Percentiles rank a stretch among this genome's conserved stretches.
Conservation (phyloP, 2,329 filamentous ascomycete genomes). For the Botryotinia narcissicola region DNA sequence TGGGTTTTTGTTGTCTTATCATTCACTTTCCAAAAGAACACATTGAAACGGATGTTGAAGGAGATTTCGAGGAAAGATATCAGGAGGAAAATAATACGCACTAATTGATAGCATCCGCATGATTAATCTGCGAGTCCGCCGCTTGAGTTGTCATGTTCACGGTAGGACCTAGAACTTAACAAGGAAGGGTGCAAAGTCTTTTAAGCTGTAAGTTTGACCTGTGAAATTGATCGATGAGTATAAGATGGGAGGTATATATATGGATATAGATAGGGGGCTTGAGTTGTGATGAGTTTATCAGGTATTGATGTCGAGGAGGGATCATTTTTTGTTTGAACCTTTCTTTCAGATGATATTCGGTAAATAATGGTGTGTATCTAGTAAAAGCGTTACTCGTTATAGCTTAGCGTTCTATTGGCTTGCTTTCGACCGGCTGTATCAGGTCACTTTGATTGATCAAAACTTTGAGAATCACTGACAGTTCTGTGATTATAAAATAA, state of each 20-base stretch:
- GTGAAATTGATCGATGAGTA: not conserved
- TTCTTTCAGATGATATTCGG: not conserved
- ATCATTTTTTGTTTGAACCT: slow-evolving; percentile 1
- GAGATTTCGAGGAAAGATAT: not conserved
- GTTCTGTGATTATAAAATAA: not conserved
- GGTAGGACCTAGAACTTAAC: not conserved
- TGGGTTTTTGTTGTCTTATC: not conserved
- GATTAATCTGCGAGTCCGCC: slow-evolving; percentile 17
- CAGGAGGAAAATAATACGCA: not conserved
- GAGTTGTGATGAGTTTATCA: not conserved
- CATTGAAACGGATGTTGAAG: not conserved
- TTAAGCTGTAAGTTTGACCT: too few species aligned
- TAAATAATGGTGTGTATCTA: not conserved
- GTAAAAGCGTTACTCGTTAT: not conserved
- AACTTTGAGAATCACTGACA: not conserved
- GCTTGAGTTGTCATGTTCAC: not conserved
- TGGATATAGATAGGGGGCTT: not conserved
- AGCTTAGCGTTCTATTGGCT: not conserved
- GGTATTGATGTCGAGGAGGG: not conserved
- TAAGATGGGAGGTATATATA: not conserved
- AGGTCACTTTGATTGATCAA: not conserved
- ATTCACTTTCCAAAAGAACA: not conserved
- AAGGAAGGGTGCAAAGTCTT: too few species aligned
- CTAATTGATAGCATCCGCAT: slow-evolving; percentile 17
- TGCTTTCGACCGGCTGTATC: not conserved